phyloP scores from a whole-genome alignment of 306 rosid genomes.

The Ormosia semicastrata region DNA sequence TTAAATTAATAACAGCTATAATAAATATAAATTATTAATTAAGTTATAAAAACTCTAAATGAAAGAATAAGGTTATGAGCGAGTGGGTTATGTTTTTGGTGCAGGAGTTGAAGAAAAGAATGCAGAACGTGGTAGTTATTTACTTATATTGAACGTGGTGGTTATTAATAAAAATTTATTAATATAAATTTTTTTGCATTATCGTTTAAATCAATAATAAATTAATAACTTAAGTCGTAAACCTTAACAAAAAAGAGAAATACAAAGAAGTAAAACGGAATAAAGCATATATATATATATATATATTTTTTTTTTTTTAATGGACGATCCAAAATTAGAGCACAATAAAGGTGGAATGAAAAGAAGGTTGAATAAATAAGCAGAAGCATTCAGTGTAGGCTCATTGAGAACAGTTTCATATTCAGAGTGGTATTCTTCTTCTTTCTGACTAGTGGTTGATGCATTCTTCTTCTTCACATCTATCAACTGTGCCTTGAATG shows the following conservation, averaged over 20 bases:
- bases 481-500: slow-evolving; percentile 24
- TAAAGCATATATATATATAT: neutral
- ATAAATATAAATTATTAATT: no score
- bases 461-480: neutral
- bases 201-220: neutral
- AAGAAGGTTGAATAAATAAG: neutral
- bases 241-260: neutral
- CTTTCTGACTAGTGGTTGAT: slow-evolving; percentile 2
- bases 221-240: neutral
- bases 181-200: neutral
- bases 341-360: neutral
- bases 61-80: no score
- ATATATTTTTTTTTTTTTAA: no score
- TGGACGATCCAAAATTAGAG: neutral
- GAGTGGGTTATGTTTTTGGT: no score
- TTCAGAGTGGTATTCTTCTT: neutral
- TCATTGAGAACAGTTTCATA: neutral
- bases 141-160: no score
- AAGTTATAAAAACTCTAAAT: no score
- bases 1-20: neutral
- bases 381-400: neutral
- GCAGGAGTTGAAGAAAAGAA: no score
- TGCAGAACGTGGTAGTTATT: no score
- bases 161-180: neutral
- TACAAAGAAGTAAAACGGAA: neutral